Evolutionary conservation across 805 yeast species (phyloP).

Genomic region (Candida ulmi): DNA sequence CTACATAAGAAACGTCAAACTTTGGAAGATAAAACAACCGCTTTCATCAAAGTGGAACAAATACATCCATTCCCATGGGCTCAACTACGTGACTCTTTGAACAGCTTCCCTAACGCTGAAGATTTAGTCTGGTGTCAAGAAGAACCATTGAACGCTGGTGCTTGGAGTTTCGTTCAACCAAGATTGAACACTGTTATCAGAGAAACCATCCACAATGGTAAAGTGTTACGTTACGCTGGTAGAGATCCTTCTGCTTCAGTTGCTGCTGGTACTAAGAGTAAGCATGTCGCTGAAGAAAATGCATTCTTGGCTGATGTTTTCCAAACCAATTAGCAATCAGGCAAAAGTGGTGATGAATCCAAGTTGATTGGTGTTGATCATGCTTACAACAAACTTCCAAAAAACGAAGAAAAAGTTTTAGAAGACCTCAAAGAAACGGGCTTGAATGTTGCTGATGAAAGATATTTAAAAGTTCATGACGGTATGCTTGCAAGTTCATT

Average conservation of each 20-base stretch:
- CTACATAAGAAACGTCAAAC: constrained; percentile 83
- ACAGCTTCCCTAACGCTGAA: constrained; percentile 73
- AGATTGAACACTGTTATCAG: constrained; percentile 72
- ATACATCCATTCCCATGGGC: constrained; percentile 98
- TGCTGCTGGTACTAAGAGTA: constrained; percentile 93
- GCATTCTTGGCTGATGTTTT: constrained; percentile 79
- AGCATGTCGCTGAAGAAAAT: constrained; percentile 85
- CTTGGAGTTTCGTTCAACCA: constrained; percentile 75
- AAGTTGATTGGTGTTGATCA: no score
- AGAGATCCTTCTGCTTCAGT: constrained; percentile 98
- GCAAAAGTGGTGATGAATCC: no score
- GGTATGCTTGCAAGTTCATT: no score
- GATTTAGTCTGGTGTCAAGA: constrained; percentile 98
- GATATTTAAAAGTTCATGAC: constrained; percentile 3
- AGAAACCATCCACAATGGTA: constrained; percentile 64
- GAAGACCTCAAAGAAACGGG: no score
- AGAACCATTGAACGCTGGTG: constrained; percentile 97
- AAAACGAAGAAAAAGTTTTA: no score
- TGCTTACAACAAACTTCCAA: no score
- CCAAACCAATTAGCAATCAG: constrained; percentile 10
- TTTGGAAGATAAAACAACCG: constrained; percentile 74
- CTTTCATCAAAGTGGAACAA: constrained; percentile 87
- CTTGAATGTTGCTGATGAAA: no score
- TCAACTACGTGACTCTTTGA: constrained; percentile 78
- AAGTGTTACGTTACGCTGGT: constrained; percentile 79